These are phyloP conservation scores for Corymbia maculata DNA, from an alignment of 345 rosid species.

Conservation along the genomic window DNA sequence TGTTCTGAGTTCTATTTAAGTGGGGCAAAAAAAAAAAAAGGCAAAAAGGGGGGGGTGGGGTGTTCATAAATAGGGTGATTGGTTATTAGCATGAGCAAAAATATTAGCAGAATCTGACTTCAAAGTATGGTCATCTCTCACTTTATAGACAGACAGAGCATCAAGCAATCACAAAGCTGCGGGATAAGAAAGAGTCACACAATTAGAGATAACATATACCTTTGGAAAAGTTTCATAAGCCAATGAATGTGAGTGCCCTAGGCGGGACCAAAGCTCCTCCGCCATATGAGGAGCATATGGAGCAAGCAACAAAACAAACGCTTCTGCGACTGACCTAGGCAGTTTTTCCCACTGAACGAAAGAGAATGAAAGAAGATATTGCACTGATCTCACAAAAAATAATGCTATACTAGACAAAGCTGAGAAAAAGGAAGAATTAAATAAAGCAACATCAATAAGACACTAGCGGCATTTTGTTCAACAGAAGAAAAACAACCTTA, in stretches of 20 bases:
- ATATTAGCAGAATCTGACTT: not conserved
- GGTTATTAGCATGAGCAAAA: no score
- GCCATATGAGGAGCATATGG: slow-evolving; percentile 97
- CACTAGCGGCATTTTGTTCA: not conserved
- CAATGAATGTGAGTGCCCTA: slow-evolving; percentile 56
- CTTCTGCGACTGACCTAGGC: slow-evolving; percentile 56
- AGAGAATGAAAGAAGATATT: not conserved
- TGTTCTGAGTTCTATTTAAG: not conserved
- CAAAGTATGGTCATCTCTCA: not conserved
- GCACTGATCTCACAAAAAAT: not conserved
- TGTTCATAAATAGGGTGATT: no score
- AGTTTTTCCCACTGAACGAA: slow-evolving; percentile 67
- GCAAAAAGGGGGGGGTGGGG: not conserved
- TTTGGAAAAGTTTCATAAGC: slow-evolving; percentile 61
- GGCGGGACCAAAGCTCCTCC: slow-evolving; percentile 90
- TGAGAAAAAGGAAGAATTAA: not conserved
- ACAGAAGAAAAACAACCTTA: slow-evolving; percentile 36
- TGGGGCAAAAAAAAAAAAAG: no score
- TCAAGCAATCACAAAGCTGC: not conserved
- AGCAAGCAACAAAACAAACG: slow-evolving; percentile 66
- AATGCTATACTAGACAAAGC: not conserved
- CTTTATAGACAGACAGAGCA: not conserved
- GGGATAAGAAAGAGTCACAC: not conserved
- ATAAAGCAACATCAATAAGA: not conserved
- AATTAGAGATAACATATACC: slow-evolving; percentile 18